phyloP scores from a whole-genome alignment of 768 basidiomycete genomes.

The Boletus speciosus region DNA sequence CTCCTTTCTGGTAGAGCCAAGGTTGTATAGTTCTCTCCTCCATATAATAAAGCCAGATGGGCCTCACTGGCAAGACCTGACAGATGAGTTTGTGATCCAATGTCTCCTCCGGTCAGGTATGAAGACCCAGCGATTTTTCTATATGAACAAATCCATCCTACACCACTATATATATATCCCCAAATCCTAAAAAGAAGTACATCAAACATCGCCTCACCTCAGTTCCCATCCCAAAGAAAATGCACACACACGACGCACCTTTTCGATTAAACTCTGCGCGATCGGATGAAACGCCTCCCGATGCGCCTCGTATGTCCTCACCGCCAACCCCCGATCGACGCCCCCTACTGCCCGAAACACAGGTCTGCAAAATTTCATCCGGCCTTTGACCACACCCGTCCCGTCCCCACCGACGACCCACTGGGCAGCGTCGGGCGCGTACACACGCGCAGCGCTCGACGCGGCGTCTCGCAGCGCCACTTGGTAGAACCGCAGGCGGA shows the following conservation, averaged over 20 bases:
- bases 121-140: too few relatives aligned
- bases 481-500: constrained; percentile 75
- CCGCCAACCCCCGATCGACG: constrained; percentile 53
- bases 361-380: constrained; percentile 85
- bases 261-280: constrained; percentile 69
- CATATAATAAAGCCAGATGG: too few relatives aligned
- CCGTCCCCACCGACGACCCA: constrained; percentile 66
- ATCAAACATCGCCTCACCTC: too few relatives aligned
- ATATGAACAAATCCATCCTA: too few relatives aligned
- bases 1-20: too few relatives aligned
- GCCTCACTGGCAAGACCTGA: too few relatives aligned
- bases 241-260: constrained; percentile 40
- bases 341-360: constrained; percentile 52
- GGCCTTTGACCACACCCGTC: constrained; percentile 62
- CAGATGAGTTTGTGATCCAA: too few relatives aligned
- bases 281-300: constrained; percentile 71
- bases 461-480: constrained; percentile 54
- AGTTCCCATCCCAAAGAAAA: background rate
- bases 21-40: too few relatives aligned
- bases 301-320: constrained; percentile 43
- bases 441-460: constrained; percentile 46
- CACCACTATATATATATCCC: too few relatives aligned
- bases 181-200: too few relatives aligned
- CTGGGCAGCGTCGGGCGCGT: constrained; percentile 50
- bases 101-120: too few relatives aligned